Percentiles rank a stretch among this genome's conserved stretches.
These are phyloP conservation scores for Melanogaster broomeanus DNA, from an alignment of 768 basidiomycete species.

Conservation along the genomic window DNA sequence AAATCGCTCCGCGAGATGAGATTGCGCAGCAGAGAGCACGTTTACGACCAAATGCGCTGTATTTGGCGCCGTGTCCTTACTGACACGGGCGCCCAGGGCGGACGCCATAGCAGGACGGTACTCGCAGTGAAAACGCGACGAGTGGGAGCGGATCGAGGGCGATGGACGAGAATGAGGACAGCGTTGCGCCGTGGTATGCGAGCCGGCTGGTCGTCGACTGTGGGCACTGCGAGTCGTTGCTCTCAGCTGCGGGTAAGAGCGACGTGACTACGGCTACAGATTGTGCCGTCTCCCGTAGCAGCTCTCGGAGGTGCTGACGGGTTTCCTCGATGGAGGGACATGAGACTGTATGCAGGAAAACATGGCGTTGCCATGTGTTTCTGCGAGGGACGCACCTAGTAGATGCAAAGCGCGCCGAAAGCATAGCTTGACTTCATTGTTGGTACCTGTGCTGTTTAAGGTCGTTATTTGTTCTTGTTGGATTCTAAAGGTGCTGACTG, in stretches of 20 bases:
- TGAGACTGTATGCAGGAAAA: conserved; percentile 5
- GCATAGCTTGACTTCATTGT: conserved; percentile 1
- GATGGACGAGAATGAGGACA: conserved; percentile 92
- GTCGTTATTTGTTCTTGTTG: conserved; percentile 3
- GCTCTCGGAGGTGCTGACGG: conserved; percentile 43
- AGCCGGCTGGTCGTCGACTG: not conserved
- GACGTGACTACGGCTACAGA: conserved; percentile 87
- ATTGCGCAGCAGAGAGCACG: conserved; percentile 71
- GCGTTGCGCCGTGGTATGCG: conserved; percentile 83
- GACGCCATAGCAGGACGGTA: conserved; percentile 88
- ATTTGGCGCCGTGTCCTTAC: conserved; percentile 3
- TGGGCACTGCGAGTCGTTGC: not conserved
- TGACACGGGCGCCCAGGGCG: conserved; percentile 41
- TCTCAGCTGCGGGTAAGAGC: conserved; percentile 40
- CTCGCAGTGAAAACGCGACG: conserved; percentile 85
- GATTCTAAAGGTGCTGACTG: conserved; percentile 5
- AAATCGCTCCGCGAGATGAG: conserved; percentile 63
- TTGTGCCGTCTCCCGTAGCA: conserved; percentile 79
- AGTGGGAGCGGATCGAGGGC: conserved; percentile 88
- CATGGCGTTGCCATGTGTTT: not conserved
- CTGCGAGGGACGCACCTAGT: not conserved
- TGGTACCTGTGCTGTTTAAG: not conserved
- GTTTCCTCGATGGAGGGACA: conserved; percentile 7
- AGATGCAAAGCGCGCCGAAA: not conserved
- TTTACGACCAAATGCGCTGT: conserved; percentile 72